These are phyloP conservation scores for Claviceps sp. DNA, from an alignment of 2,329 filamentous ascomycete genomes.

Conservation along the genomic window DNA sequence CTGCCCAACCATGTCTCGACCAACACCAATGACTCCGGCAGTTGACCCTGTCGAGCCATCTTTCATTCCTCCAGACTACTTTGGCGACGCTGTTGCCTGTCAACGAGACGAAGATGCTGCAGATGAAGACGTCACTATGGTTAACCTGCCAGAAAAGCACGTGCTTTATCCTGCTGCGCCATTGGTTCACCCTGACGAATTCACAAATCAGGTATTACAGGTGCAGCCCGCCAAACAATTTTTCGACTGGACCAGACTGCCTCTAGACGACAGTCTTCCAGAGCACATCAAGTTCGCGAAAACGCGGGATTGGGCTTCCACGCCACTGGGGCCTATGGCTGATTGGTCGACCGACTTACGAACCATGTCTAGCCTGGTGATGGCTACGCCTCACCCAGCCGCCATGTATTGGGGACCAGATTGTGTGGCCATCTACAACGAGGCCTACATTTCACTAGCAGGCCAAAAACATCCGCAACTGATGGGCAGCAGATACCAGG, in stretches of 20 bases:
- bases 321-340: conserved; percentile 62
- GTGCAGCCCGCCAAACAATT: conserved; percentile 8
- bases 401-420: conserved; percentile 72
- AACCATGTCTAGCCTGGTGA: conserved; percentile 68
- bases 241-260: conserved; percentile 73
- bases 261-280: conserved; percentile 48
- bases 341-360: conserved; percentile 59
- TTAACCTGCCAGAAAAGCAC: background rate
- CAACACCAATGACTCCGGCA: conserved; percentile 20
- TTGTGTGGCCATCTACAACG: conserved; percentile 56
- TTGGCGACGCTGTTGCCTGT: conserved; percentile 19
- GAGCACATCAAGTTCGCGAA: conserved; percentile 61
- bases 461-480: conserved; percentile 63
- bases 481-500: conserved; percentile 59
- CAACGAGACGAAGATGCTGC: conserved; percentile 2
- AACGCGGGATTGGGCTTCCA: conserved; percentile 58
- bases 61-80: conserved; percentile 26
- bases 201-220: conserved; percentile 27
- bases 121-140: conserved; percentile 4
- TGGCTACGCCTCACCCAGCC: conserved; percentile 62
- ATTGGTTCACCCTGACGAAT: conserved; percentile 25
- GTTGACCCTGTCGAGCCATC: conserved; percentile 12
- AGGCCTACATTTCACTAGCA: conserved; percentile 56
- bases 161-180: conserved; percentile 10
- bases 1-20: conserved; percentile 13